Evolutionary conservation across 352 stramenopile species (phyloP), one percentile per base, ranked within the genome.

Genomic region (Globisporangium nunn): DNA sequence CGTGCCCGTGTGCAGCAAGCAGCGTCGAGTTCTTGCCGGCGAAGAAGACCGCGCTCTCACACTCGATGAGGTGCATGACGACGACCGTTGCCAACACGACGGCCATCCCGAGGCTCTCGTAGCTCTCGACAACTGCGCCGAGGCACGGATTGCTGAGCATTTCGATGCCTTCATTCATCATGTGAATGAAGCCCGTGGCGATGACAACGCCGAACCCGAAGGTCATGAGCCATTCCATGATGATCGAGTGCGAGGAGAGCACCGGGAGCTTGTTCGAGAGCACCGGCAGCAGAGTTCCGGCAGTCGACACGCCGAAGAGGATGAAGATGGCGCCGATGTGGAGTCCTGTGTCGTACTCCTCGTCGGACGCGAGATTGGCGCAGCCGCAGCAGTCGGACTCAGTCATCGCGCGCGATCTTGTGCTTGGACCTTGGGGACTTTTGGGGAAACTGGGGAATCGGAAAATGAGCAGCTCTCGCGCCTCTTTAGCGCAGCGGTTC

Each of bases 161-260:
- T 50, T 81, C 74, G 28, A 81, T 61, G 17, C 70, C 78, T 33
- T 87, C 76, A 53, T 71, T 83, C 33, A 87, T 63, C 69, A 89
- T 86, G 69, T 92, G 82, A 55, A 92, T 86, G 39, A 89, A 68
- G 35, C 75, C 72, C 18, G 80, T 88, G 50, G 70, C 61, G 46
- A 90, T 70, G 41, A 92, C 75, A 4, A 88, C 78, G 48, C 82
- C 82, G 59, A 79, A 82, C 0, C 74, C 75, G 52, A 89, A 84
- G 0, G 75, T 66, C 41, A 79, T 74, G 41, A 87, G 69, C 40
- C 69, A 70, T 51, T 81, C 67, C 58, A 87, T 73, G 14, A 64
- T 60, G 29, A 69, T 65, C 11, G 64, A 55, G 29, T 74, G 70
- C 57, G 62, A 64, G 23, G 71, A 68, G 29, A 86, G 54, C 31